Conservation (phyloP, 768 basidiomycete species). For the Grammothele lineata region DNA sequence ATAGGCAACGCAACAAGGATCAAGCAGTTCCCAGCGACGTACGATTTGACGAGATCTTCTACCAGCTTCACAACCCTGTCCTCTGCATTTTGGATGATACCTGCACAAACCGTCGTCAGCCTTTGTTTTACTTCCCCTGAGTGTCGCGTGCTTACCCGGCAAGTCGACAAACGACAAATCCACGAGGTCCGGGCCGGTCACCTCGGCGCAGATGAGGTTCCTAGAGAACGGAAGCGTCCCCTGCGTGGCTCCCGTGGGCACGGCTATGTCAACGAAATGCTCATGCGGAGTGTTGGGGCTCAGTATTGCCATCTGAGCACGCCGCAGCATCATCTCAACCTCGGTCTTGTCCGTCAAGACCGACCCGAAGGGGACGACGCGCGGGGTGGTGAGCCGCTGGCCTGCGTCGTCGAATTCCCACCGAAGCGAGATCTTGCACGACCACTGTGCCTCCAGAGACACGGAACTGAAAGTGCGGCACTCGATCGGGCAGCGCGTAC, state of each 20-base stretch:
- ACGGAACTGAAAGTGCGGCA: slow-evolving; percentile 26
- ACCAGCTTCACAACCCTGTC: slow-evolving; percentile 40
- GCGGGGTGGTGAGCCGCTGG: slow-evolving; percentile 6
- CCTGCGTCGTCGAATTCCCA: slow-evolving; percentile 35
- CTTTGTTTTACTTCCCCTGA: too few relatives aligned
- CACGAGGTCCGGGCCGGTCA: slow-evolving; percentile 21
- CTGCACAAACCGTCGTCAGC: slow-evolving; percentile 25
- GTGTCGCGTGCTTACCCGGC: slow-evolving; percentile 18
- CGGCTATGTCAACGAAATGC: not conserved
- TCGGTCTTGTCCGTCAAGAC: slow-evolving; percentile 34
- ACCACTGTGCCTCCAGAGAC: slow-evolving; percentile 13
- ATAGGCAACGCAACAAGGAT: slow-evolving; percentile 53
- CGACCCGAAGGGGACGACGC: slow-evolving; percentile 38
- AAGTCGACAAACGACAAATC: slow-evolving; percentile 27
- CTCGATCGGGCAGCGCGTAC: slow-evolving; percentile 40
- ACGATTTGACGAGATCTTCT: slow-evolving; percentile 42
- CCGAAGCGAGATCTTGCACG: slow-evolving; percentile 40
- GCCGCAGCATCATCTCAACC: slow-evolving; percentile 52
- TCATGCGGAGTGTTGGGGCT: too few relatives aligned
- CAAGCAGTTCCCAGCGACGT: slow-evolving; percentile 48
- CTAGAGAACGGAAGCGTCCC: slow-evolving; percentile 17
- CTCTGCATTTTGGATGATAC: slow-evolving; percentile 47
- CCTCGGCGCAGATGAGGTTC: slow-evolving; percentile 25
- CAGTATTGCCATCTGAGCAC: slow-evolving; percentile 50
- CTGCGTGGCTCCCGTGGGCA: not conserved